Evolutionary conservation across 352 stramenopile species (phyloP).

Genomic region (Globisporangium camurandrum): DNA sequence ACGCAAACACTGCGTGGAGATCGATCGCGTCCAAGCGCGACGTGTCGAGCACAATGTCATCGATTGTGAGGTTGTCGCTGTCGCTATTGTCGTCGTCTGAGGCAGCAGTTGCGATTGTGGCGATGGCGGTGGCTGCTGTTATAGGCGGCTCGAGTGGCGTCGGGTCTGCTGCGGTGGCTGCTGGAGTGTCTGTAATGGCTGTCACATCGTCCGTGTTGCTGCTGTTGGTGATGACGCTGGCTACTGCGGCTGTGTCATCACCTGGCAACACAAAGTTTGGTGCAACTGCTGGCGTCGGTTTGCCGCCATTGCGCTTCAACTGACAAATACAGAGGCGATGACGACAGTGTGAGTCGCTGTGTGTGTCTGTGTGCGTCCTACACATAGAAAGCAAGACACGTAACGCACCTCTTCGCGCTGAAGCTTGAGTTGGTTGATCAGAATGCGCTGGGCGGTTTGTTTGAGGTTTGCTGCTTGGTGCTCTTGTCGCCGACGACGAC

Average conservation of each 20-base stretch:
- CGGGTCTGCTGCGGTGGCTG: background rate
- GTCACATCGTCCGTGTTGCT: background rate
- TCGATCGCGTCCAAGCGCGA: slow-evolving; percentile 63
- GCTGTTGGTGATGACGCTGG: background rate
- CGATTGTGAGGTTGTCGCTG: slow-evolving; percentile 35
- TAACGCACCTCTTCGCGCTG: slow-evolving; percentile 35
- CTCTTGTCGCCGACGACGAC: slow-evolving; percentile 57
- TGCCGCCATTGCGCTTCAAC: slow-evolving; percentile 50
- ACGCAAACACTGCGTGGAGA: slow-evolving; percentile 79
- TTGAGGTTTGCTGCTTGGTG: slow-evolving; percentile 78
- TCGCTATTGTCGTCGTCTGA: slow-evolving; percentile 5
- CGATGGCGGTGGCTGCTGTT: background rate
- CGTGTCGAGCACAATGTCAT: slow-evolving; percentile 59
- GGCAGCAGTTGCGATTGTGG: background rate
- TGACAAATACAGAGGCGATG: no score
- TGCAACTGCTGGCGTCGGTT: slow-evolving; percentile 29
- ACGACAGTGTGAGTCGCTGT: no score
- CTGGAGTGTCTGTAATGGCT: no score
- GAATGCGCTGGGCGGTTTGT: slow-evolving; percentile 90
- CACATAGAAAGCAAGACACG: background rate
- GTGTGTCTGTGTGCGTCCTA: background rate
- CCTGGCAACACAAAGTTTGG: slow-evolving; percentile 49
- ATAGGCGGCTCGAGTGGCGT: background rate
- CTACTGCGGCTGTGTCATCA: no score
- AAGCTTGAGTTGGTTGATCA: slow-evolving; percentile 88